A percentile compares a stretch with the other conserved stretches of the same genome.
These are phyloP conservation scores for Suillus subaureus DNA, from an alignment of 768 basidiomycete species.

Conservation along the genomic window DNA sequence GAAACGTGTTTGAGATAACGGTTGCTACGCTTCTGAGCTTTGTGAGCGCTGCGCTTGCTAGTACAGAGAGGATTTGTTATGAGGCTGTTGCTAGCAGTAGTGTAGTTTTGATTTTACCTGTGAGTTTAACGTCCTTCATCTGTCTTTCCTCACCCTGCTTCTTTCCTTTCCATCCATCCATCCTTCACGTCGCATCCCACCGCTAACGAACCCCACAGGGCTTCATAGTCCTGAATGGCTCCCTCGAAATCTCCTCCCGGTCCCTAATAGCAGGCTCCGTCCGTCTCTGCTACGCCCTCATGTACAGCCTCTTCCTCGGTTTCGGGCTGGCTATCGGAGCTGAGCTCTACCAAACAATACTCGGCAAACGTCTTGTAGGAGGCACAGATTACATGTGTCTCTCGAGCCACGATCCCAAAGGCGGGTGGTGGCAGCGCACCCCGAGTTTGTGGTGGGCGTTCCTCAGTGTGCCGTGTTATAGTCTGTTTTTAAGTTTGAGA, in stretches of 20 bases:
- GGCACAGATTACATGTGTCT: slow-evolving; percentile 64
- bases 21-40: slow-evolving; percentile 82
- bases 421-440: slow-evolving; percentile 75
- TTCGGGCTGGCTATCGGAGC: slow-evolving; percentile 85
- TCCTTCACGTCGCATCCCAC: not conserved
- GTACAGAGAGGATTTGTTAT: slow-evolving; percentile 74
- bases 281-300: slow-evolving; percentile 74
- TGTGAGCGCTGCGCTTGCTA: slow-evolving; percentile 71
- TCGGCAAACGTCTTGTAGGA: slow-evolving; percentile 46
- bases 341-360: slow-evolving; percentile 62
- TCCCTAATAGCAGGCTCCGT: slow-evolving; percentile 87
- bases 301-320: slow-evolving; percentile 78
- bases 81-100: slow-evolving; percentile 77
- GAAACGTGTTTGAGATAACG: slow-evolving; percentile 82
- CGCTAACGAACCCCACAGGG: slow-evolving; percentile 35
- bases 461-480: slow-evolving; percentile 70
- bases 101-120: slow-evolving; percentile 80
- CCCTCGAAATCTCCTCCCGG: slow-evolving; percentile 77
- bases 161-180: too few relatives aligned
- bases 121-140: slow-evolving; percentile 34
- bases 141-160: not conserved
- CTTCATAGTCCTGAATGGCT: slow-evolving; percentile 70
- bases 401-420: slow-evolving; percentile 52
- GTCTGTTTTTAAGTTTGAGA: slow-evolving; percentile 64
- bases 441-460: slow-evolving; percentile 78